These are phyloP conservation scores for Crucibulum laeve DNA, from an alignment of 768 basidiomycete species.

Conservation along the genomic window DNA sequence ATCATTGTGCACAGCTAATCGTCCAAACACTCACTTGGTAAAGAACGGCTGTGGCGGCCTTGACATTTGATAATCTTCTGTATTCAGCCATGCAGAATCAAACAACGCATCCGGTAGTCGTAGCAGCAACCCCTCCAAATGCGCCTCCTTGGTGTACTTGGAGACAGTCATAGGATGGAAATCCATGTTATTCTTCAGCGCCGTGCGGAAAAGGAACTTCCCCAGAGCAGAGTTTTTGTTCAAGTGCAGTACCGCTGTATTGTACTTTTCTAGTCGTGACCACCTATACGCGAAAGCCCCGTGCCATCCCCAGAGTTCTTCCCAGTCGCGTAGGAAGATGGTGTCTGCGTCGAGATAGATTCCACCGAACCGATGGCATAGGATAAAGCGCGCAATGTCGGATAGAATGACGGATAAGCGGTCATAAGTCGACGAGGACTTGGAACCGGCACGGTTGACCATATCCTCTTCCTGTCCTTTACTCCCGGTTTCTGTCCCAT, in stretches of 20 bases:
- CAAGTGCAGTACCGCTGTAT: slow-evolving; percentile 93
- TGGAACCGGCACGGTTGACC: slow-evolving; percentile 78
- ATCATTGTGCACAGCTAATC: not conserved
- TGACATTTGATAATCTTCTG: slow-evolving; percentile 87
- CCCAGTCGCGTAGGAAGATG: slow-evolving; percentile 95
- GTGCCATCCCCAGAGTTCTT: slow-evolving; percentile 95
- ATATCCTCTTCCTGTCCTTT: slow-evolving; percentile 30
- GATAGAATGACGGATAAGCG: slow-evolving; percentile 89
- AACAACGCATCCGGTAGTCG: slow-evolving; percentile 94
- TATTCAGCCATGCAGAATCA: slow-evolving; percentile 95
- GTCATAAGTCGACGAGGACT: slow-evolving; percentile 82
- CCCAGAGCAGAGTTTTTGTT: slow-evolving; percentile 92
- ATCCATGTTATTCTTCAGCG: slow-evolving; percentile 88
- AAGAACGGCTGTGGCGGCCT: slow-evolving; percentile 95
- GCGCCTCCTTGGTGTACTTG: slow-evolving; percentile 85
- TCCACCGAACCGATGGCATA: slow-evolving; percentile 96
- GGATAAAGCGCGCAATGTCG: slow-evolving; percentile 95
- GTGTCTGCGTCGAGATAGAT: slow-evolving; percentile 98
- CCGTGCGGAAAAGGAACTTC: slow-evolving; percentile 90
- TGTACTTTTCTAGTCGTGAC: slow-evolving; percentile 90
- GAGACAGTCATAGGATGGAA: slow-evolving; percentile 98
- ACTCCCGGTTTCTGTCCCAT: slow-evolving; percentile 7
- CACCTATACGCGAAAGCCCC: slow-evolving; percentile 97
- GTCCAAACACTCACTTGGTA: slow-evolving; percentile 52
- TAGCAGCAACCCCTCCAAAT: slow-evolving; percentile 77